Base-by-base conservation (phyloP, 495 filamentous ascomycete genomes). In the Saxophila tyrrhenica region DNA sequence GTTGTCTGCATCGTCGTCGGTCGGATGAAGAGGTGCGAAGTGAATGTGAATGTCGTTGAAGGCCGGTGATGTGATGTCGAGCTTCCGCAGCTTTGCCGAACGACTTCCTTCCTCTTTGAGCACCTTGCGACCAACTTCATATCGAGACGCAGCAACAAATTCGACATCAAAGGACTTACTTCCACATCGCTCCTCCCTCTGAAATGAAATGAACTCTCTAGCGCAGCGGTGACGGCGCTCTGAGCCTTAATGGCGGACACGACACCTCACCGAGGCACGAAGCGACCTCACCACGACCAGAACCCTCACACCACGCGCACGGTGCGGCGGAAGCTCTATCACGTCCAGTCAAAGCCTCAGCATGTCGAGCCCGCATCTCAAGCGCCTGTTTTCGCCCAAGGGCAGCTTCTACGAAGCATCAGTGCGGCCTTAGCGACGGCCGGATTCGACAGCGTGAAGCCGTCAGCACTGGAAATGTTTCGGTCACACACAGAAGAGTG, bases 401-500 rank as follows among this genome's bases (percentile, higher is more conserved):
- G 51, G 13, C 67, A 85, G 50, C 72, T 87, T 58, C 72, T 74
- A 47, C 72, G 78, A 29, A 73, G 78, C 9, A 78, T 85, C 46
- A 71, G 73, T 2, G 68, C 77, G 32, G 68, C 77, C 19, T 65
- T 84, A 51, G 67, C 68, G 38, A 68, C 72, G 25, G 71, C 69
- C 13, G 84, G 84, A 11, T 86, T 83, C 61, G 73, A 78, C 3
- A 59, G 75, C 19, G 78, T 77, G 1, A 73, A 76, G 29, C 72
- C 79, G 19, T 62, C 67, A 15, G 84, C 81, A 19, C 67, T 87
- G 57, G 76, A 84, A 54, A 68, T 67, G 57, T 75, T 86, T 52
- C 70, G 77, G 23, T 66, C 69, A 45, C 67, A 75, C 13, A 71
- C 76, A 1, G 82, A 86, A 66, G 78, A 85, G 61, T 85, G 83